Evolutionary conservation across 257 asterid species (phyloP), one percentile per base, ranked within the genome.

Genomic region (Fraxinus americana): DNA sequence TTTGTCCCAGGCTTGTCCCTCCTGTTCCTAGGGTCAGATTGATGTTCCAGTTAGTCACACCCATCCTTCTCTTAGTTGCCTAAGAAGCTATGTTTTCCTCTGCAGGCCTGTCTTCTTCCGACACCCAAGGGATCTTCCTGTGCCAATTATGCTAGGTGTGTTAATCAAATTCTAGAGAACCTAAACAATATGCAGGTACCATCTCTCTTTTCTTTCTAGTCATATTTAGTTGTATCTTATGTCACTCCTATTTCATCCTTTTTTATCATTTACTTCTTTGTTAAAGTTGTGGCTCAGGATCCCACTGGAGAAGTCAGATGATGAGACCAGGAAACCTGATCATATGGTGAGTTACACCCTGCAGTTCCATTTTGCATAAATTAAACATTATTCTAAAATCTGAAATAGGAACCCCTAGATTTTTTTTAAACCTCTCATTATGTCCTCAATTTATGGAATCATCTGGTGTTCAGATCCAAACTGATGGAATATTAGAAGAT

Each of bases 51-150:
- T 66, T 27, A 70, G 43, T 75, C 29, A 74, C 70, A 32, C 34
- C 79, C 70, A 63, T 17, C 67, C 30, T 67, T 61, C 48, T 23
- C 34, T 34, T 30, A 38, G 17, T 75, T 69, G 69, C 73, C 36
- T 66, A 30, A 82, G 73, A 80, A 77, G 70, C 59, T 65, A 16
- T 30, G 48, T 45, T 69, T 85, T 67, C 21, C 70, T 82, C 77
- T 88, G 83, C 89, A 93, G 99, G 98, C 98, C 71, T 93, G 99
- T 75, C 90, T 92, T 77, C 93, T 96, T 77, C 99, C 99, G 74
- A 84, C 95, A 50, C 98, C 97, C 30, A 96, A 90, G 87, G 96
- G 96, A 79, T 57, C 83, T 54, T 82, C 91, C 36, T 93, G 91
- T 86, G 98, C 97, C 45, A 96, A 96, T 79, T 96, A 96, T 86